Conservation (phyloP, 352 stramenopile species). For the Hyaloperonospora brassicae region DNA sequence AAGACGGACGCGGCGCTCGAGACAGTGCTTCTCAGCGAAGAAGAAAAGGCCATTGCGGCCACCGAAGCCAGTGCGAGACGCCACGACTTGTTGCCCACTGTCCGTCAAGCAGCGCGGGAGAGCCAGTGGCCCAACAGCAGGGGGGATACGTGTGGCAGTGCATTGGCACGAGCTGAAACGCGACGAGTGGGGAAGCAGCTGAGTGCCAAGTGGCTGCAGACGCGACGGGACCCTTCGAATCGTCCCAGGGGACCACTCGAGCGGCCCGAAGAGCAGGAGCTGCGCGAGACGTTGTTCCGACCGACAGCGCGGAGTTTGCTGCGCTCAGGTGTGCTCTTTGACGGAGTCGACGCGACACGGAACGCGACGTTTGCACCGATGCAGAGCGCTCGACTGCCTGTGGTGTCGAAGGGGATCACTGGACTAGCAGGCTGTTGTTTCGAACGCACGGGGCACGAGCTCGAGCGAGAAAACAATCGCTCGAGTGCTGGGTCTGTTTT, state of each 20-base stretch:
- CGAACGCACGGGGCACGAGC: slow-evolving; percentile 22
- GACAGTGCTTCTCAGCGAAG: slow-evolving; percentile 20
- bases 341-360: slow-evolving; percentile 24
- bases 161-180: slow-evolving; percentile 37
- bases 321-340: slow-evolving; percentile 33
- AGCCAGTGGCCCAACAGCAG: slow-evolving; percentile 13
- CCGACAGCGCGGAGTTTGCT: slow-evolving; percentile 33
- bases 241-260: slow-evolving; percentile 39
- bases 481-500: neutral
- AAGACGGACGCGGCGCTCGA: slow-evolving; percentile 9
- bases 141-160: slow-evolving; percentile 12
- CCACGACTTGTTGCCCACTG: slow-evolving; percentile 15
- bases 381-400: slow-evolving; percentile 13
- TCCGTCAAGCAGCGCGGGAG: slow-evolving; percentile 9
- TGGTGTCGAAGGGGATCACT: slow-evolving; percentile 35
- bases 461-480: slow-evolving; percentile 7
- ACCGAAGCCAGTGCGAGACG: slow-evolving; percentile 41
- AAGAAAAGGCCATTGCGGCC: slow-evolving; percentile 37
- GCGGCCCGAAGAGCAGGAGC: slow-evolving; percentile 35
- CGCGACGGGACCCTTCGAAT: slow-evolving; percentile 43
- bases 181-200: slow-evolving; percentile 65
- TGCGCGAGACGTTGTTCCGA: slow-evolving; percentile 42
- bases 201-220: slow-evolving; percentile 49
- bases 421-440: slow-evolving; percentile 51
- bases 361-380: slow-evolving; percentile 20